Percentiles rank a stretch among this genome's conserved stretches.
Evolutionary conservation across 495 filamentous ascomycete species (phyloP).

Genomic region (Penicillium arizonense): DNA sequence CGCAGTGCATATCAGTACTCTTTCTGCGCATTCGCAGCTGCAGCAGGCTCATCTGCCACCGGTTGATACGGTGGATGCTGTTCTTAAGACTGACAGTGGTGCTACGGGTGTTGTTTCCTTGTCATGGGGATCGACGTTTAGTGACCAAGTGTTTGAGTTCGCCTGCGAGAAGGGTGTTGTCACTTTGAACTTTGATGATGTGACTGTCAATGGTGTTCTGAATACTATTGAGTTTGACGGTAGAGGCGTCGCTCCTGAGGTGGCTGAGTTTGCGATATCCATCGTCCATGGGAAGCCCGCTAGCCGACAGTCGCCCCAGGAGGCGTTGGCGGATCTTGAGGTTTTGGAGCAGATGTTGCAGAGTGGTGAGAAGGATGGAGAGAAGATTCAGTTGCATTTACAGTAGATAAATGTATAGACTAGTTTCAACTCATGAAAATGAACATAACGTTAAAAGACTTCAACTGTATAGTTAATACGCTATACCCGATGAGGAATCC

Average conservation of each 20-base stretch:
- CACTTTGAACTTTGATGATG: slow-evolving; percentile 51
- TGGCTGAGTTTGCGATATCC: slow-evolving; percentile 62
- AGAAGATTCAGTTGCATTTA: slow-evolving; percentile 31
- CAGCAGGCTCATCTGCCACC: slow-evolving; percentile 65
- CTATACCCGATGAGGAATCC: not conserved
- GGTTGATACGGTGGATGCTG: slow-evolving; percentile 71
- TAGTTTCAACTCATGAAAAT: not conserved
- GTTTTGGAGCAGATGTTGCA: slow-evolving; percentile 63
- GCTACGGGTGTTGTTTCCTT: slow-evolving; percentile 59
- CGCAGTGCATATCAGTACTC: slow-evolving; percentile 37
- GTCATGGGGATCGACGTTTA: slow-evolving; percentile 66
- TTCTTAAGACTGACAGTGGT: slow-evolving; percentile 57
- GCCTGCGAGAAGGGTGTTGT: slow-evolving; percentile 52
- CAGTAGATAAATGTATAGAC: slow-evolving; percentile 7
- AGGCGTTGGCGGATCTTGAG: slow-evolving; percentile 69
- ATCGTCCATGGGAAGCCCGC: slow-evolving; percentile 44
- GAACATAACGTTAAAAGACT: too few relatives aligned
- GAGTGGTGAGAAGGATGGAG: slow-evolving; percentile 59
- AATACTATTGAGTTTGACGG: slow-evolving; percentile 56
- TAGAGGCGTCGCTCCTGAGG: slow-evolving; percentile 62
- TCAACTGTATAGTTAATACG: too few relatives aligned
- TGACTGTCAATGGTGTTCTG: slow-evolving; percentile 50
- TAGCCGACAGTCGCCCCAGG: slow-evolving; percentile 57
- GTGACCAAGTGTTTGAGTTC: slow-evolving; percentile 50
- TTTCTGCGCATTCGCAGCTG: slow-evolving; percentile 59